Evolutionary conservation across 2,329 filamentous ascomycete species (phyloP).

Genomic region (Lomentospora prolificans): DNA sequence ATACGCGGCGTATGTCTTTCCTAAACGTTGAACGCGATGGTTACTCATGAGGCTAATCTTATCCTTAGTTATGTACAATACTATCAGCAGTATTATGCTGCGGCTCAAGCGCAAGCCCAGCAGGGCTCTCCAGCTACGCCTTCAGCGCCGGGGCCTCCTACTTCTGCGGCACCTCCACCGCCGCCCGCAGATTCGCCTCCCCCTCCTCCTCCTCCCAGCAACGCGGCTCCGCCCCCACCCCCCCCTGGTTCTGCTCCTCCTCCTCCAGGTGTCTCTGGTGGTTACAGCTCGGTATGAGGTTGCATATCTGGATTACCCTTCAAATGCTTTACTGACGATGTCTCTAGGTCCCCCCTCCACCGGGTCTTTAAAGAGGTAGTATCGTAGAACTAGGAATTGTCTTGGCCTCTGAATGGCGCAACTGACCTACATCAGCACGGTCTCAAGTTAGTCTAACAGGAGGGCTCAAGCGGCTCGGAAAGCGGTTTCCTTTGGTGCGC

Average conservation of each 20-base stretch:
- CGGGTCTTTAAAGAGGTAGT: conserved; percentile 32
- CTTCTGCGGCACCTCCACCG: conserved; percentile 46
- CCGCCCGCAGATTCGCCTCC: conserved; percentile 51
- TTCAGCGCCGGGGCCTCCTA: conserved; percentile 17
- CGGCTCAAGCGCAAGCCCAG: conserved; percentile 36
- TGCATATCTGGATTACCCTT: background rate
- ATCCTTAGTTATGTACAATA: conserved; percentile 50
- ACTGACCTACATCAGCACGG: background rate
- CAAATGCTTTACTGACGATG: background rate
- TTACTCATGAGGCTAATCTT: conserved; percentile 14
- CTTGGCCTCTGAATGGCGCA: background rate
- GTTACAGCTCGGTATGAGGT: conserved; percentile 54
- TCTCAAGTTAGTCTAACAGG: conserved; percentile 1
- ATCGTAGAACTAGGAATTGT: background rate
- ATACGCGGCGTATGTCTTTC: conserved; percentile 65
- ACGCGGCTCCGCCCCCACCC: conserved; percentile 32
- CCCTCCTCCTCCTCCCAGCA: conserved; percentile 49
- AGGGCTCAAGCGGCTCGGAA: background rate
- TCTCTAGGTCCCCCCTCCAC: conserved; percentile 43
- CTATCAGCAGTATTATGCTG: conserved; percentile 62
- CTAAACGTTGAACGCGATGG: background rate
- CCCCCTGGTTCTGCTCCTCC: conserved; percentile 39
- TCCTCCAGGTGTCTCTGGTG: conserved; percentile 39
- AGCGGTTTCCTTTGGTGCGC: background rate
- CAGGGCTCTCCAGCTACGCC: conserved; percentile 32